Percentiles rank a stretch among this genome's conserved stretches.
Evolutionary conservation across 768 basidiomycete species (phyloP).

Genomic region (Collybia nuda): DNA sequence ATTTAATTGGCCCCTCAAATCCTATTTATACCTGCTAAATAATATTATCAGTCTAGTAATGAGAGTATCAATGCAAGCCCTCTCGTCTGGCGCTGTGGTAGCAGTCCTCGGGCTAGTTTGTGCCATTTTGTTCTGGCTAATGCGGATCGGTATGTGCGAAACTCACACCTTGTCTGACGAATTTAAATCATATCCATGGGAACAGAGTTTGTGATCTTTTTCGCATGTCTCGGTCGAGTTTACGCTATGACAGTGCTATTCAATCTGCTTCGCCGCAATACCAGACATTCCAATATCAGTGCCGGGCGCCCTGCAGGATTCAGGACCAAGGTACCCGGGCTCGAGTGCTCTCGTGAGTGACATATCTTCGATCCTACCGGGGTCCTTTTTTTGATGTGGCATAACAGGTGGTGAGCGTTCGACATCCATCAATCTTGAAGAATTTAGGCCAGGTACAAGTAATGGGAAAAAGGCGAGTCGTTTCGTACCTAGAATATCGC

Average conservation of each 20-base stretch:
- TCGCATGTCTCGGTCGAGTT: not conserved
- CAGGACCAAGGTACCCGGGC: too few species aligned
- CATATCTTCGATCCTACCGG: too few species aligned
- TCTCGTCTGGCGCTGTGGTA: not conserved
- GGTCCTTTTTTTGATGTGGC: too few species aligned
- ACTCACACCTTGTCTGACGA: not conserved
- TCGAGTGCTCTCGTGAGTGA: too few species aligned
- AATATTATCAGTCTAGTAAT: not conserved
- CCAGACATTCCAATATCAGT: too few species aligned
- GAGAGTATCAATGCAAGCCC: not conserved
- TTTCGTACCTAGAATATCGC: too few species aligned
- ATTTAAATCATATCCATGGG: not conserved
- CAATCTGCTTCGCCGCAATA: not conserved
- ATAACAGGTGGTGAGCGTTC: too few species aligned
- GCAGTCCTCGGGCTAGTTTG: not conserved
- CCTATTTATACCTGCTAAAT: not conserved
- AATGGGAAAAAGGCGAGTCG: too few species aligned
- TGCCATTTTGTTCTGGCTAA: not conserved
- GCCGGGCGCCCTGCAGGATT: too few species aligned
- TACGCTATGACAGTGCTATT: conserved; percentile 1
- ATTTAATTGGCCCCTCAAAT: too few species aligned
- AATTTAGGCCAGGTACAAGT: too few species aligned
- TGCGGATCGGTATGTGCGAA: not conserved
- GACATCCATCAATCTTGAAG: too few species aligned
- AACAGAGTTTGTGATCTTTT: conserved; percentile 1